Evolutionary conservation across 2,329 filamentous ascomycete species (phyloP), one percentile per base, ranked within the genome.

Genomic region (Myriosclerotinia duriaeana): DNA sequence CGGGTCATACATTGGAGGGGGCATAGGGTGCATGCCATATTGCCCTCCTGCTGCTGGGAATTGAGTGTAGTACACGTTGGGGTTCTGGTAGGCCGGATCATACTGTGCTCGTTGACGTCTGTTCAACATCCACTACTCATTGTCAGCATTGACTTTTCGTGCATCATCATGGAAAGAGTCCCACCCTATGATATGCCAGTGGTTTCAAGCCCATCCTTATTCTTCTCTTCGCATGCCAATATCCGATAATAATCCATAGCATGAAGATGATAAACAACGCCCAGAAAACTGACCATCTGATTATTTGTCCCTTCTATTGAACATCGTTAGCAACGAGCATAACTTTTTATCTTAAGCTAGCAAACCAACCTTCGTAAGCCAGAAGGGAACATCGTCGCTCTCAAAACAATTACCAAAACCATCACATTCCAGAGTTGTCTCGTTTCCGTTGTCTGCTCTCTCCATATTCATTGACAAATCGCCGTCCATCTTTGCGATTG

Each of bases 261-360:
- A 86, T 76, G 73, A 91, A 78, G 68, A 87, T 66, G 65, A 83
- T 67, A 72, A 91, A 80, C 70, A 94, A 76, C 69, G 81, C 79
- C 68, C 85, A 83, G 74, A 93, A 86, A 68, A 94, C 78, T 56
- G 84, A 82, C 85, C 90, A 94, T 78, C 91, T 90, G 73, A 92
- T 80, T 67, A 78, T 78, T 64, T 74, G 72, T 40, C 74, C 75
- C 46, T 66, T 73, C 75, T 77, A 26, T 42, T 60, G 8, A 65
- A 55, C 71, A 73, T 69, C 68, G 73, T 72, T 73, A 78, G 70
- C 64, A 46, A 54, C 34, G n/a, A 67, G 22, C 22, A 17, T 1
- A n/a, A 3, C 1, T 59, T 59, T 38, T 20, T 34, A 44, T 59
- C 22, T 12, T 4, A 38, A 59, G 7, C 58, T 12, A 46, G n/a